Evolutionary conservation across 805 yeast species (phyloP), one percentile per base, ranked within the genome.

Genomic region (Brettanomyces anomalus): DNA sequence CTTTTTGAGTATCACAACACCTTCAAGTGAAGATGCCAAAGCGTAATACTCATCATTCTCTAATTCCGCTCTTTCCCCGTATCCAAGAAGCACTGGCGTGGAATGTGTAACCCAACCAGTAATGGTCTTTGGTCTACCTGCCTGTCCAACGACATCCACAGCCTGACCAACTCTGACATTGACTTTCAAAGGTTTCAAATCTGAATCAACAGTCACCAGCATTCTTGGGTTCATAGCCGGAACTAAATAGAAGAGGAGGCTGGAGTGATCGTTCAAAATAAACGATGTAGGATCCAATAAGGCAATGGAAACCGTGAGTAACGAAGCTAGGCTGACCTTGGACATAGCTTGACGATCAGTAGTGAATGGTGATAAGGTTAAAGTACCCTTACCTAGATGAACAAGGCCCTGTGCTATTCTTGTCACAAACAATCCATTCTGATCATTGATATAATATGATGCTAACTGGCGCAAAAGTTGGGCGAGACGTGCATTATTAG

Each of bases 71-170:
- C 97, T 75, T 64, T 93, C 99, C 36, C 97, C 97, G 53, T 81
- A 80, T 34, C 93, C 89, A 44, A 93, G 71, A 53, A 93, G 70
- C 17, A 93, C 99, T 0, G 99, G 99, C 0, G 99, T 93, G 4
- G 93, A 85, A 58, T 93, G 98, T 1, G 99, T 93, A 17, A 93
- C 97, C 98, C 98, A 93, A 32, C 99, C 99, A 4, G 99, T 93
- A 39, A 93, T 93, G 11, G 97, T 89, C 71, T 93, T 93, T 39
- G 98, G 99, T 54, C 86, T 87, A 68, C 99, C 99, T 0, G 97
- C 99, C 64, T 90, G 97, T 30, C 98, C 99, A 48, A 93, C 97
- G 33, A 89, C 87, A 61, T 93, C 98, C 24, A 93, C 97, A 5
- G 98, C 97, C 67, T 90, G 97, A 49, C 99, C 99, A 26, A 93